Percentiles rank a stretch among this genome's conserved stretches.
Evolutionary conservation across 441 rosid species (phyloP).

Genomic region (Codiaeum variegatum): DNA sequence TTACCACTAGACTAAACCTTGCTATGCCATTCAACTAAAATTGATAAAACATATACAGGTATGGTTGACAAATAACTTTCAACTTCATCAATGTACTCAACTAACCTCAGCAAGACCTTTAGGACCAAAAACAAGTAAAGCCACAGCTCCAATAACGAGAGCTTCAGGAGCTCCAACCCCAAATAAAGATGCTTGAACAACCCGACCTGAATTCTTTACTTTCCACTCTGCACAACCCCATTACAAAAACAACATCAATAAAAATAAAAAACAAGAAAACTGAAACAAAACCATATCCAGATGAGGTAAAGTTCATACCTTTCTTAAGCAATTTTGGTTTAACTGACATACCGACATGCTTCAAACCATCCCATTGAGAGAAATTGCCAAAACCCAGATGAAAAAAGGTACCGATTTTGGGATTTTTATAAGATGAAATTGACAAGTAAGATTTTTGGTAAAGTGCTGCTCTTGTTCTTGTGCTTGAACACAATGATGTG

Average conservation of each 20-base stretch:
- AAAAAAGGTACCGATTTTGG: conserved; percentile 29
- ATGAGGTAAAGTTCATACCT: conserved; percentile 31
- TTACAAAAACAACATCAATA: conserved; percentile 7
- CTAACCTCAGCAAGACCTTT: conserved; percentile 97
- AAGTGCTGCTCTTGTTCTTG: conserved; percentile 30
- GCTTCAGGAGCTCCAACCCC: conserved; percentile 99
- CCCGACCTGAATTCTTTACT: conserved; percentile 36
- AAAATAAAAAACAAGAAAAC: neutral
- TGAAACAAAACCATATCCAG: neutral
- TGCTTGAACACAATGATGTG: conserved; percentile 24
- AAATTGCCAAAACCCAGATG: conserved; percentile 39
- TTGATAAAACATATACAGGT: no score
- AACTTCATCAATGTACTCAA: neutral
- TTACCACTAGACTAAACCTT: no score
- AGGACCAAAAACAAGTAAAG: conserved; percentile 95
- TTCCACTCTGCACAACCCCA: conserved; percentile 42
- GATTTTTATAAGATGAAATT: conserved; percentile 26
- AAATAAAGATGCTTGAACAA: conserved; percentile 72
- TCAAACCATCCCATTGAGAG: conserved; percentile 59
- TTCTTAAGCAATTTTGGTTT: conserved; percentile 33
- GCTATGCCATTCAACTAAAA: no score
- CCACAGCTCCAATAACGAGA: conserved; percentile 94
- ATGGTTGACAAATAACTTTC: neutral
- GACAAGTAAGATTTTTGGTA: conserved; percentile 24
- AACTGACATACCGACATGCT: conserved; percentile 56